Percentiles rank a stretch among this genome's conserved stretches.
These are phyloP conservation scores for Trifolium dubium DNA, from an alignment of 306 rosid species.

Conservation along the genomic window DNA sequence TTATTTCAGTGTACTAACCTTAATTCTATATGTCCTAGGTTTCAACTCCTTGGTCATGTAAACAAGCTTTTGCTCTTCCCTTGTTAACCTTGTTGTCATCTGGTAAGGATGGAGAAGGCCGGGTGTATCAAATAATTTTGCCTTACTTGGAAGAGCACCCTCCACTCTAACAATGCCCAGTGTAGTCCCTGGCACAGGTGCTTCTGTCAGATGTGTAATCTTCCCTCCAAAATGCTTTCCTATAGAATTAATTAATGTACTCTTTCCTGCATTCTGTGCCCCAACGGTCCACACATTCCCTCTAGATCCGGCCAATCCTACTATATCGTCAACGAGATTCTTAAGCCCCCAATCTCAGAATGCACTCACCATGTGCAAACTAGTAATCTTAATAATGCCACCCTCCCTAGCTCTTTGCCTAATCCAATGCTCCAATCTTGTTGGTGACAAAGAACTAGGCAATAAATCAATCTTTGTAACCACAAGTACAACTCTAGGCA, in stretches of 20 bases:
- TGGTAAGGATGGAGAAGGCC: constrained; percentile 93
- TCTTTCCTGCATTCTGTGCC: constrained; percentile 97
- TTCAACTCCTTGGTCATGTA: constrained; percentile 85
- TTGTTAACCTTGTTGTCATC: constrained; percentile 76
- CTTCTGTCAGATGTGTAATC: constrained; percentile 80
- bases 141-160: constrained; percentile 81
- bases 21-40: constrained; percentile 91
- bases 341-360: constrained; percentile 85
- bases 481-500: constrained; percentile 87
- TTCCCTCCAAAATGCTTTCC: constrained; percentile 71
- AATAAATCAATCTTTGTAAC: constrained; percentile 79
- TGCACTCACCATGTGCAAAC: constrained; percentile 91
- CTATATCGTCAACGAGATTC: constrained; percentile 73
- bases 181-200: constrained; percentile 95
- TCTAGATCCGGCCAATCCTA: constrained; percentile 73
- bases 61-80: constrained; percentile 91
- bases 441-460: constrained; percentile 80
- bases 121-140: constrained; percentile 90
- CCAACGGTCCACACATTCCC: constrained; percentile 96
- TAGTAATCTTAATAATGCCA: constrained; percentile 75
- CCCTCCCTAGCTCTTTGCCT: constrained; percentile 92
- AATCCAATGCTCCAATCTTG: constrained; percentile 82
- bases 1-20: constrained; percentile 56
- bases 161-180: constrained; percentile 93
- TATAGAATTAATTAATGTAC: constrained; percentile 79